Evolutionary conservation across 257 asterid genomes (phyloP).

Genomic region (Thymus quinquecostatus): DNA sequence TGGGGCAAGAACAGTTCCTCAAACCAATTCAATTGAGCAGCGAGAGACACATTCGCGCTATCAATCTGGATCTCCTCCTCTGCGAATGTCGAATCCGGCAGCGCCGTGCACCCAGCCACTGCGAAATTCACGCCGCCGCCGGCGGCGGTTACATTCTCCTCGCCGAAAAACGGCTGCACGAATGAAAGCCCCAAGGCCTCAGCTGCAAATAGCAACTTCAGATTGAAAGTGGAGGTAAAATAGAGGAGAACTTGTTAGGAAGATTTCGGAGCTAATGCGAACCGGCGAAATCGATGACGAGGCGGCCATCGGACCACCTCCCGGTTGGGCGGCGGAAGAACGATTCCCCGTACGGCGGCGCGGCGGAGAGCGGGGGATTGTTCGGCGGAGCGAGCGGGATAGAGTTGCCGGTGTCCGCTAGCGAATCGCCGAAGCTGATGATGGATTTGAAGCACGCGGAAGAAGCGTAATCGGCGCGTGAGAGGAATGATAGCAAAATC

Average conservation of each 20-base stretch:
- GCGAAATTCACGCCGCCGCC: slow-evolving; percentile 45
- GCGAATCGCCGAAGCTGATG: slow-evolving; percentile 41
- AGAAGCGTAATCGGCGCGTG: neutral
- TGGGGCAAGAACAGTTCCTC: slow-evolving; percentile 27
- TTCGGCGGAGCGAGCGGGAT: neutral
- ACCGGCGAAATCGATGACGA: slow-evolving; percentile 42
- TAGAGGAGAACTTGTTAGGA: neutral
- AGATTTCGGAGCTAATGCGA: no score
- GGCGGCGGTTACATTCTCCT: neutral
- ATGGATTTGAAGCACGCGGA: slow-evolving; percentile 33
- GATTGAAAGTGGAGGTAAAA: no score
- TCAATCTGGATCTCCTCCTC: slow-evolving; percentile 16
- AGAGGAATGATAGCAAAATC: slow-evolving; percentile 16
- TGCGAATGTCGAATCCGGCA: slow-evolving; percentile 28
- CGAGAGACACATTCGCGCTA: slow-evolving; percentile 35
- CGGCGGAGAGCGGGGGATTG: neutral
- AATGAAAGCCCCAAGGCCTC: slow-evolving; percentile 41
- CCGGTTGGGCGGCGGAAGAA: slow-evolving; percentile 40
- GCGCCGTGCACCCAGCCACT: slow-evolving; percentile 51
- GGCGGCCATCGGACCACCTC: slow-evolving; percentile 40
- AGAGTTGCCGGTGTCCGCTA: slow-evolving; percentile 38
- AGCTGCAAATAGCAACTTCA: slow-evolving; percentile 30
- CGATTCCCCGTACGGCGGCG: slow-evolving; percentile 35
- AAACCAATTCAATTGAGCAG: slow-evolving; percentile 47
- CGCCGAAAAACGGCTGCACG: slow-evolving; percentile 35